phyloP scores from a whole-genome alignment of 306 rosid genomes.

The Cyamopsis tetragonoloba region DNA sequence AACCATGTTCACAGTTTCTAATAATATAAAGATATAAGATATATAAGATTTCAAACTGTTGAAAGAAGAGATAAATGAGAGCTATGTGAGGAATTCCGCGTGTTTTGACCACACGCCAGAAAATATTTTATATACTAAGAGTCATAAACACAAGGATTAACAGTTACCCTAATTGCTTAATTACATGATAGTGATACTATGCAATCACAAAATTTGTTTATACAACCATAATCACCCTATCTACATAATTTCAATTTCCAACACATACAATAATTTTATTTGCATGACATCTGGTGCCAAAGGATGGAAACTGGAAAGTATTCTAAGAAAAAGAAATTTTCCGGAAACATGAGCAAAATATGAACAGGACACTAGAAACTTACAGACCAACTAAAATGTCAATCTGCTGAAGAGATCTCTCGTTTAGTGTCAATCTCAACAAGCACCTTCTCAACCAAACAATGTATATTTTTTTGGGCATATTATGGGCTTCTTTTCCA shows the following conservation, averaged over 20 bases:
- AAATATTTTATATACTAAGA: no score
- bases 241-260: no score
- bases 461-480: neutral
- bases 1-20: neutral
- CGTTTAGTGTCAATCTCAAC: neutral
- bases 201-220: no score
- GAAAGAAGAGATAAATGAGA: no score
- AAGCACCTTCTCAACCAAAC: neutral
- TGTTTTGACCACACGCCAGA: no score
- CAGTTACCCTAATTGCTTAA: no score
- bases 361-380: neutral
- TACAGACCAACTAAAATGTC: neutral
- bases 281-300: neutral
- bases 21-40: no score
- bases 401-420: neutral
- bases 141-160: no score
- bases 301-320: neutral
- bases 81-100: no score
- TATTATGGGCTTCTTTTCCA: neutral
- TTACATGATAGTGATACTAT: no score
- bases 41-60: no score
- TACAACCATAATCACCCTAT: no score
- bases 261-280: constrained; percentile 20
- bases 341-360: neutral
- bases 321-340: neutral